Percentiles rank a stretch among this genome's conserved stretches.
Conservation (phyloP, 2,329 filamentous ascomycete genomes). For the Exophiala viscosa region DNA sequence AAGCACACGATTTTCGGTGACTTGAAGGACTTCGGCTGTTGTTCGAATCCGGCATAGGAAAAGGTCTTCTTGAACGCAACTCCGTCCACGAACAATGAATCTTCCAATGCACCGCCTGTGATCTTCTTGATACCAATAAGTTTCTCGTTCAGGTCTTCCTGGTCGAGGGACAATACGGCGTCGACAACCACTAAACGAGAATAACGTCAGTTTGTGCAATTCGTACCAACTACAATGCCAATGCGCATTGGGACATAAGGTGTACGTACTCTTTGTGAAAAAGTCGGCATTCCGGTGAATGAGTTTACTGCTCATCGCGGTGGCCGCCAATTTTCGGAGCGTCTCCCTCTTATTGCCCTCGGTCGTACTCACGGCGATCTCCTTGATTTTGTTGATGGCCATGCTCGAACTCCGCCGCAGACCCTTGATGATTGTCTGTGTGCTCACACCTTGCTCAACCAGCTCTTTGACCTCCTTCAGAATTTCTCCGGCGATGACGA, state of each 20-base stretch:
- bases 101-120: conserved; percentile 89
- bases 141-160: conserved; percentile 95
- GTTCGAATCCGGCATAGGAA: conserved; percentile 97
- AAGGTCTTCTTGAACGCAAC: conserved; percentile 99
- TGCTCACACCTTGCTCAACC: conserved; percentile 94
- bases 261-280: conserved; percentile 84
- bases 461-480: conserved; percentile 94
- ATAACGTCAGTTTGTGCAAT: neutral
- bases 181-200: conserved; percentile 80
- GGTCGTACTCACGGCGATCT: conserved; percentile 83
- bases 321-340: conserved; percentile 81
- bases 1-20: conserved; percentile 95
- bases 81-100: conserved; percentile 94
- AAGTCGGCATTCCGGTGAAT: conserved; percentile 96
- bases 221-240: neutral
- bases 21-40: conserved; percentile 93
- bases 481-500: conserved; percentile 95
- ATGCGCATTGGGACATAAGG: neutral
- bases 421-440: conserved; percentile 96
- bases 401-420: conserved; percentile 80
- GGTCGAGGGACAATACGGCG: conserved; percentile 89
- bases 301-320: conserved; percentile 98
- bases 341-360: conserved; percentile 84
- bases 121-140: conserved; percentile 99
- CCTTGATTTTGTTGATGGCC: conserved; percentile 98